Percentiles rank a stretch among this genome's conserved stretches.
Conservation (phyloP, 495 filamentous ascomycete genomes). For the Talaromyces trachyspermus region DNA sequence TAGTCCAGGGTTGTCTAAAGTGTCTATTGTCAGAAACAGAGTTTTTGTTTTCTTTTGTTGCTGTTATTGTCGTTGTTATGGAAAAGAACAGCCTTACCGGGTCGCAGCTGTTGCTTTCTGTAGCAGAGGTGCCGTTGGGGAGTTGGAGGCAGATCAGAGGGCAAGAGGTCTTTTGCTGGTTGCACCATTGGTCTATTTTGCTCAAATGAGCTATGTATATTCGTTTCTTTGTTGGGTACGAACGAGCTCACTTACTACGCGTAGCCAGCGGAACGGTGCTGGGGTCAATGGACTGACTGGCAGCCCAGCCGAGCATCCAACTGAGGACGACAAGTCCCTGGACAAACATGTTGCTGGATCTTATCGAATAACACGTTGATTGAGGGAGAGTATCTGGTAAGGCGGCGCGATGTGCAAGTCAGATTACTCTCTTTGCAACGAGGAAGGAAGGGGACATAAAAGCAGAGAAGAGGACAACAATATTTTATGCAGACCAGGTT, state of each 20-base stretch:
- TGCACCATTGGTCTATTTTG: constrained; percentile 59
- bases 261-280: constrained; percentile 42
- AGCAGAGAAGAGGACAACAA: neutral
- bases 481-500: neutral
- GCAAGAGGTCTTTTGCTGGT: constrained; percentile 56
- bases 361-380: neutral
- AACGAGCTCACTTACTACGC: constrained; percentile 31
- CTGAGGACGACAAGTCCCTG: constrained; percentile 22
- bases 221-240: neutral
- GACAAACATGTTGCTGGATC: constrained; percentile 21
- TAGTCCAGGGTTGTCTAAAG: constrained; percentile 63
- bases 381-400: neutral
- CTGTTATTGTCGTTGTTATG: neutral
- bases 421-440: neutral
- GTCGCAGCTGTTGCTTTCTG: constrained; percentile 59
- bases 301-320: constrained; percentile 25
- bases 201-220: neutral
- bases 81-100: constrained; percentile 45
- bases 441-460: constrained; percentile 3
- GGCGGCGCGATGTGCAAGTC: neutral
- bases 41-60: constrained; percentile 46
- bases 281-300: constrained; percentile 53
- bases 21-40: no score
- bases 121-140: constrained; percentile 39
- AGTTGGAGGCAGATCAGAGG: constrained; percentile 73